Percentiles rank a stretch among this genome's conserved stretches.
Conservation (phyloP, 805 yeast species). For the Yamadazyma phyllophila region DNA sequence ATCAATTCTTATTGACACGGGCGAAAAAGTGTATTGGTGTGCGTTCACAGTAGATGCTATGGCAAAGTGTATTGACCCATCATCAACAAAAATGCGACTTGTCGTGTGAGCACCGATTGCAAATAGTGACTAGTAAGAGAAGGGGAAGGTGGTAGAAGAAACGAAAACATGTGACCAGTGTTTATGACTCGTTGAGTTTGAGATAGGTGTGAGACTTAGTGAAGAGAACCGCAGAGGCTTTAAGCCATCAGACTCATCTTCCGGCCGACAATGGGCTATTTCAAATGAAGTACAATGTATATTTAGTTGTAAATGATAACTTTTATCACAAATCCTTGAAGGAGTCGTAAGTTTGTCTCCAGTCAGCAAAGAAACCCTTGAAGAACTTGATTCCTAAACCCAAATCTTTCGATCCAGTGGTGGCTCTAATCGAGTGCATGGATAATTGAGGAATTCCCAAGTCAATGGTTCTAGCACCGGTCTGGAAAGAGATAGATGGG, state of each 20-base stretch:
- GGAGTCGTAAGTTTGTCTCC: slow-evolving; percentile 59
- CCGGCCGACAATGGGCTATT: no score
- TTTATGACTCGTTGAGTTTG: no score
- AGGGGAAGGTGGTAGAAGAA: no score
- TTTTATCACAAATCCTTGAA: slow-evolving; percentile 39
- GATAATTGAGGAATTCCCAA: slow-evolving; percentile 80
- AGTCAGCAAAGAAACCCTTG: slow-evolving; percentile 62
- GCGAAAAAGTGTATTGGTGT: neutral
- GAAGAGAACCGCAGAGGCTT: no score
- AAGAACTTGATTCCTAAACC: slow-evolving; percentile 73
- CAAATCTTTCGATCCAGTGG: slow-evolving; percentile 74
- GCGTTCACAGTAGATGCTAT: neutral
- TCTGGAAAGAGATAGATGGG: slow-evolving; percentile 58
- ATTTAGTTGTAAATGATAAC: neutral
- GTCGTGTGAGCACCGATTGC: slow-evolving; percentile 4
- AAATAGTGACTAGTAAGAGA: neutral
- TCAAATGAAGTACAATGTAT: no score
- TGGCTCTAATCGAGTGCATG: slow-evolving; percentile 85
- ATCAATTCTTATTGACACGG: slow-evolving; percentile 1
- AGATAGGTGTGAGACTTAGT: no score
- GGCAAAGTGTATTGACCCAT: slow-evolving; percentile 1
- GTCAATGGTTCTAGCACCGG: slow-evolving; percentile 77
- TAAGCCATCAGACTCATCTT: no score
- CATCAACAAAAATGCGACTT: slow-evolving; percentile 2
- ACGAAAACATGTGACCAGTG: no score